Evolutionary conservation across 192 early-diverging fungal genomes (phyloP).

Genomic region (Phycomyces nitens): DNA sequence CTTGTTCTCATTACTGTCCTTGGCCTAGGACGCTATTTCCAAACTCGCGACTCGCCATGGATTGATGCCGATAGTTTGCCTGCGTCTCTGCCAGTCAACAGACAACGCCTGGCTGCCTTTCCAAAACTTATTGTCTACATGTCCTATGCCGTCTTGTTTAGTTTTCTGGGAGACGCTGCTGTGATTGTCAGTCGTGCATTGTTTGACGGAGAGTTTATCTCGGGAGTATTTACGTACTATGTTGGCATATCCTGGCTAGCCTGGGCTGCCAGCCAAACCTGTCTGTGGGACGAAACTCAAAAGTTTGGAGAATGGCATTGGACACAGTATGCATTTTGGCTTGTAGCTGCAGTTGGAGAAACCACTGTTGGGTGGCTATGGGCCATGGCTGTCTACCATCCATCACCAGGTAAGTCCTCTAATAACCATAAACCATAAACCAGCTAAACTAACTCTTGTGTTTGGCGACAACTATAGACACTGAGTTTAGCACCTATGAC

Average conservation of each 20-base stretch:
- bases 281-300: slow-evolving; percentile 36
- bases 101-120: slow-evolving; percentile 17
- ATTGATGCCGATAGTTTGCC: neutral
- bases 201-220: slow-evolving; percentile 39
- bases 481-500: slow-evolving; percentile 33
- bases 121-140: slow-evolving; percentile 27
- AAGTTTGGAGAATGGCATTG: slow-evolving; percentile 46
- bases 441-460: neutral
- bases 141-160: slow-evolving; percentile 26
- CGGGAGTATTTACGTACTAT: slow-evolving; percentile 40
- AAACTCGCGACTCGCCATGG: slow-evolving; percentile 1
- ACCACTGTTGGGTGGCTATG: slow-evolving; percentile 44
- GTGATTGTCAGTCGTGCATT: slow-evolving; percentile 39
- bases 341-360: slow-evolving; percentile 40
- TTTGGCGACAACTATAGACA: slow-evolving; percentile 13
- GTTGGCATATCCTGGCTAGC: slow-evolving; percentile 37
- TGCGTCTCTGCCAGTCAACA: neutral
- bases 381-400: slow-evolving; percentile 22
- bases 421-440: neutral
- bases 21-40: slow-evolving; percentile 12
- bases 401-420: slow-evolving; percentile 24
- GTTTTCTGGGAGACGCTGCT: slow-evolving; percentile 34
- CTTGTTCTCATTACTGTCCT: slow-evolving; percentile 17
- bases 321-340: slow-evolving; percentile 54
- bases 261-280: slow-evolving; percentile 31